These are phyloP conservation scores for Aspergillus texensis DNA, from an alignment of 2,329 filamentous ascomycete species.

Conservation along the genomic window DNA sequence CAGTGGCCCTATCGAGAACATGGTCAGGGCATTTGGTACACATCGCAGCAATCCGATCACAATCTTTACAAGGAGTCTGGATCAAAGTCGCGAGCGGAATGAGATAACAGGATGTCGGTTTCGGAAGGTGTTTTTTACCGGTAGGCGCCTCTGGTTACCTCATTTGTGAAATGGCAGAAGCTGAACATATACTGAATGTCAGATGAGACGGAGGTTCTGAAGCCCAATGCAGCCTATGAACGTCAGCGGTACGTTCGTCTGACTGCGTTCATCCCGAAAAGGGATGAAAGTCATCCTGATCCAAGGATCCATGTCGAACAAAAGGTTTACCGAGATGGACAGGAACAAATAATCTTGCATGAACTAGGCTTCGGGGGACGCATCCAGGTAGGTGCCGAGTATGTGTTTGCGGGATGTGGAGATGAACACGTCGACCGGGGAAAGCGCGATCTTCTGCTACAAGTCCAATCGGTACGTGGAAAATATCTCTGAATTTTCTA, in stretches of 20 bases:
- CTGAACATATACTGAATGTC: neutral
- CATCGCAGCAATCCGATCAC: conserved; percentile 11
- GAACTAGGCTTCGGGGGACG: conserved; percentile 17
- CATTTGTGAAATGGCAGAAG: neutral
- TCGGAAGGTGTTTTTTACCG: conserved; percentile 20
- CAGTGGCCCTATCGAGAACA: conserved; percentile 15
- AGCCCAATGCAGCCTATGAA: conserved; percentile 5
- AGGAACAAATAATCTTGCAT: conserved; percentile 16
- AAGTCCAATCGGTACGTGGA: conserved; percentile 16
- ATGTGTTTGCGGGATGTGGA: conserved; percentile 19
- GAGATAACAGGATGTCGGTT: conserved; percentile 17
- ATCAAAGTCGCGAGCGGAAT: conserved; percentile 16
- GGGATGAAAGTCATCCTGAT: conserved; percentile 9
- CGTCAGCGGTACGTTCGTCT: conserved; percentile 4
- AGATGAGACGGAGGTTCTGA: conserved; percentile 12
- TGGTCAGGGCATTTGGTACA: conserved; percentile 11
- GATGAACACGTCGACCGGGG: conserved; percentile 12
- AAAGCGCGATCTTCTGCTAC: conserved; percentile 19
- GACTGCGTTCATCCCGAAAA: conserved; percentile 13
- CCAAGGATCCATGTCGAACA: conserved; percentile 23
- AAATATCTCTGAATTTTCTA: neutral
- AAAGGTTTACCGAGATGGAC: conserved; percentile 10
- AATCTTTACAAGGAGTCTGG: conserved; percentile 20
- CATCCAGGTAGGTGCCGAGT: conserved; percentile 17
- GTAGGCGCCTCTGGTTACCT: conserved; percentile 4